Base-by-base conservation (phyloP, 2,329 filamentous ascomycete genomes). In the Colletotrichum plurivorum region DNA sequence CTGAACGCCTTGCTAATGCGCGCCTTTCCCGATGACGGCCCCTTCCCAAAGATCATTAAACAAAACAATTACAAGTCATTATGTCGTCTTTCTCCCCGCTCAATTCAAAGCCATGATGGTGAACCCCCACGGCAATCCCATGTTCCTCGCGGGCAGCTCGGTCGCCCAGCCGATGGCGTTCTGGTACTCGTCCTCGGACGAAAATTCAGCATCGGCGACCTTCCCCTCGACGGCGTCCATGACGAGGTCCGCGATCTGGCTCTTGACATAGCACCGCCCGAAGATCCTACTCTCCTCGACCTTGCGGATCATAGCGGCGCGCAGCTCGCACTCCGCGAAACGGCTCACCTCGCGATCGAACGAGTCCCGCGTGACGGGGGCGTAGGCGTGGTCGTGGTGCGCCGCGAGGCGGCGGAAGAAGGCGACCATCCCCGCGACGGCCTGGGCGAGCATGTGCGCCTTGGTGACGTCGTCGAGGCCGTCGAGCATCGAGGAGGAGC, bases 91-190 rank as follows among this genome's bases (percentile, higher is more conserved):
- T 8, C 12, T 46, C 48, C 22, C 18, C 22, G 31, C 61, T 74
- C 57, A 81, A 71, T 81, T 81, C 57, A 82, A 36, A 1, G 77
- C 73, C 76, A 82, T 76, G 61, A 82, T 80, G 12, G 75, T 77
- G 63, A 82, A 80, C 0, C 79, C 79, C 73, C 79, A 77, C 1
- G 79, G 79, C 64, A 79, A 51, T 1, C 80, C 80, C 73, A 81
- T 80, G 45, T 79, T 79, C 67, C 77, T 75, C 53, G 76, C 76
- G 13, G 75, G 75, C 41, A 78, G 72, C 68, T 77, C 74, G 36
- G 75, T 75, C 5, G 75, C 75, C 61, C 74, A 75, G 52, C 74
- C 73, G 22, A 76, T 76, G 20, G 70, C 72, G 41, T 73, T 71
- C 20, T 73, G 62, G n/a, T 72, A 64, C 36, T 73, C 73, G 15